Evolutionary conservation across 208 protist genomes (phyloP).

Genomic region (Hexamita inflata): DNA sequence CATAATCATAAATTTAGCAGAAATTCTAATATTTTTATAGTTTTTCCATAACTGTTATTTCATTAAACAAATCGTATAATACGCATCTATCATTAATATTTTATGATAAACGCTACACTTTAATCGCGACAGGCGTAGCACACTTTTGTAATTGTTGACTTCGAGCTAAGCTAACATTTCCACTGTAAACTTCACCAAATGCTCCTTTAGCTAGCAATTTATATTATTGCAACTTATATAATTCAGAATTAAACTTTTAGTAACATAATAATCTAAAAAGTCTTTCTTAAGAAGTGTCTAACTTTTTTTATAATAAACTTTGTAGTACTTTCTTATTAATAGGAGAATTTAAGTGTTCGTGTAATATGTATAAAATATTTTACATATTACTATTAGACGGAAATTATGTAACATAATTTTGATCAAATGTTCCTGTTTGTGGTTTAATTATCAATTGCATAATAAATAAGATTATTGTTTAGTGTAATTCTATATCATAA

Average conservation of each 20-base stretch:
- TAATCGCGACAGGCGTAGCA: slow-evolving; percentile 19
- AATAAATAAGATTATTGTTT: slow-evolving; percentile 35
- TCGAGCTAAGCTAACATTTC: too few species aligned
- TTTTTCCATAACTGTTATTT: slow-evolving; percentile 55
- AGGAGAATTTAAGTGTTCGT: slow-evolving; percentile 34
- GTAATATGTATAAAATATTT: slow-evolving; percentile 49
- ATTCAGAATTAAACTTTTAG: slow-evolving; percentile 35
- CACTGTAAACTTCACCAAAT: slow-evolving; percentile 47
- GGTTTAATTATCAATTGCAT: slow-evolving; percentile 32
- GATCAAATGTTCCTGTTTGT: slow-evolving; percentile 34
- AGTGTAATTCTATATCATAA: slow-evolving; percentile 36
- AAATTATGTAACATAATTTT: slow-evolving; percentile 48
- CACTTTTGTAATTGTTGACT: too few species aligned
- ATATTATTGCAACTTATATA: slow-evolving; percentile 37
- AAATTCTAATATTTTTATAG: slow-evolving; percentile 47
- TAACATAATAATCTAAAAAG: slow-evolving; percentile 46
- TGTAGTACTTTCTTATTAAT: background rate
- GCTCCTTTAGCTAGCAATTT: slow-evolving; percentile 43
- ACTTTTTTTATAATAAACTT: slow-evolving; percentile 9
- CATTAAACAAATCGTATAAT: slow-evolving; percentile 56
- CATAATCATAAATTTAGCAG: slow-evolving; percentile 56
- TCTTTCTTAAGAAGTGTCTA: slow-evolving; percentile 31
- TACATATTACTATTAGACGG: slow-evolving; percentile 46
- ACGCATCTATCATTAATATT: slow-evolving; percentile 49
- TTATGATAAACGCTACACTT: slow-evolving; percentile 24